Conservation (phyloP, 208 protist genomes). For the Crithidia sp. region DNA sequence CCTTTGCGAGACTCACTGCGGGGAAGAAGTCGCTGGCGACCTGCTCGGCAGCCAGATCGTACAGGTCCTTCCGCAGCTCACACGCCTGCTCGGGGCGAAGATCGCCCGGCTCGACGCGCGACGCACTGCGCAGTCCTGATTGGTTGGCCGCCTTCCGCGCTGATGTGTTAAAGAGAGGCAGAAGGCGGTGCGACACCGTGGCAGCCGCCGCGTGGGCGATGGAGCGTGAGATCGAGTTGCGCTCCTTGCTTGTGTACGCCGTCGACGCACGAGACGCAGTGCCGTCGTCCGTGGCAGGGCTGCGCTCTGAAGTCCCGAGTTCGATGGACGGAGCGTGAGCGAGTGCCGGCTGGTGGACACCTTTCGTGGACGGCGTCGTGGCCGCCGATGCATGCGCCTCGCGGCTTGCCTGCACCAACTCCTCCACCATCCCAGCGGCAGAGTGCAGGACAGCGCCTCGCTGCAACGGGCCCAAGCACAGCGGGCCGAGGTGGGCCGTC, state of each 20-base stretch:
- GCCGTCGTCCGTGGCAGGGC: background rate
- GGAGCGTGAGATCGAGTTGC: background rate
- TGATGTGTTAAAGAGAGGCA: slow-evolving; percentile 1
- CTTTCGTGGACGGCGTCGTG: background rate
- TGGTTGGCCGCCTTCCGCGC: too few species aligned
- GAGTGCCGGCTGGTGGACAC: background rate
- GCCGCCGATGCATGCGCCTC: background rate
- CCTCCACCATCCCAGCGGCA: slow-evolving; percentile 5
- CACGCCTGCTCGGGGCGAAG: background rate
- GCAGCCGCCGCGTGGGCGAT: background rate
- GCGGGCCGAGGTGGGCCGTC: slow-evolving; percentile 19
- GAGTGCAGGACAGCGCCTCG: slow-evolving; percentile 42
- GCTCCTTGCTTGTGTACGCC: background rate
- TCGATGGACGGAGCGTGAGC: background rate
- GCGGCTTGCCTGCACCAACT: background rate
- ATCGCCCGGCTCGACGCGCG: background rate
- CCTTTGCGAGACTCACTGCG: slow-evolving; percentile 20
- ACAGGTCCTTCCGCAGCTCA: slow-evolving; percentile 37
- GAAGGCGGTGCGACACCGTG: background rate
- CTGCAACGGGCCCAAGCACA: slow-evolving; percentile 35
- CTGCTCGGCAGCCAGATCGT: slow-evolving; percentile 41
- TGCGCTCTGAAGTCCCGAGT: background rate
- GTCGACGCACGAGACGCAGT: background rate
- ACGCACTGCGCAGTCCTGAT: slow-evolving; percentile 2
- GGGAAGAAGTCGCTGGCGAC: slow-evolving; percentile 28